A percentile compares a stretch with the other conserved stretches of the same genome.
Evolutionary conservation across 768 basidiomycete species (phyloP).

Genomic region (Russula ochroleuca): DNA sequence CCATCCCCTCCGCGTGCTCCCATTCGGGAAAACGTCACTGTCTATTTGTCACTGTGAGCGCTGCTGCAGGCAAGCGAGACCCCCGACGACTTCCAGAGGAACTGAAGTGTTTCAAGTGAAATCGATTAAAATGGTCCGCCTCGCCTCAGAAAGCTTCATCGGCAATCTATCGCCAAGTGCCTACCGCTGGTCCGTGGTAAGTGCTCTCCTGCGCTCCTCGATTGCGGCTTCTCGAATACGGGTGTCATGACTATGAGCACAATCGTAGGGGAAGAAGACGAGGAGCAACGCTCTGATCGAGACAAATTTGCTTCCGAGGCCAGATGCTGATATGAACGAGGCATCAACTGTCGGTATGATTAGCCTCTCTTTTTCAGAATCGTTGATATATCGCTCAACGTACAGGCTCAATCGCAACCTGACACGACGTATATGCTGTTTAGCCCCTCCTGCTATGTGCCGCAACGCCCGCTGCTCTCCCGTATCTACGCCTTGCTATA

Average conservation of each 20-base stretch:
- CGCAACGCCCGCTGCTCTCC: neutral
- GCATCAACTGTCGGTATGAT: neutral
- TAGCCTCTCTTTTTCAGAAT: neutral
- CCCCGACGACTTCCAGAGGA: neutral
- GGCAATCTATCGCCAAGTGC: neutral
- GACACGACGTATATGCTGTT: neutral
- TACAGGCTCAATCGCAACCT: neutral
- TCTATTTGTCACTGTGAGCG: neutral
- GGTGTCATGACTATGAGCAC: neutral
- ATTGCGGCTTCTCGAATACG: neutral
- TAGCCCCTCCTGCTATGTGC: neutral
- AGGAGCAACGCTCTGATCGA: neutral
- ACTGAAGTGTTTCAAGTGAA: neutral
- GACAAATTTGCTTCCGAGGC: slow-evolving; percentile 13
- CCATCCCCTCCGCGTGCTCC: slow-evolving; percentile 3
- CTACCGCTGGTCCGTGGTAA: neutral
- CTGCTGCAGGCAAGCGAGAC: neutral
- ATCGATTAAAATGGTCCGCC: neutral
- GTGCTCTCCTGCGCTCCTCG: neutral
- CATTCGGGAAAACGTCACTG: neutral
- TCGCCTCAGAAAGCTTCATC: neutral
- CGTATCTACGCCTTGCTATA: neutral
- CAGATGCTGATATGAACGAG: neutral
- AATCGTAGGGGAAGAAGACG: neutral
- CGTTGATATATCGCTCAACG: neutral